These are phyloP conservation scores for Coccomyxa sp. DNA, from an alignment of 139 green algal species.

Conservation along the genomic window DNA sequence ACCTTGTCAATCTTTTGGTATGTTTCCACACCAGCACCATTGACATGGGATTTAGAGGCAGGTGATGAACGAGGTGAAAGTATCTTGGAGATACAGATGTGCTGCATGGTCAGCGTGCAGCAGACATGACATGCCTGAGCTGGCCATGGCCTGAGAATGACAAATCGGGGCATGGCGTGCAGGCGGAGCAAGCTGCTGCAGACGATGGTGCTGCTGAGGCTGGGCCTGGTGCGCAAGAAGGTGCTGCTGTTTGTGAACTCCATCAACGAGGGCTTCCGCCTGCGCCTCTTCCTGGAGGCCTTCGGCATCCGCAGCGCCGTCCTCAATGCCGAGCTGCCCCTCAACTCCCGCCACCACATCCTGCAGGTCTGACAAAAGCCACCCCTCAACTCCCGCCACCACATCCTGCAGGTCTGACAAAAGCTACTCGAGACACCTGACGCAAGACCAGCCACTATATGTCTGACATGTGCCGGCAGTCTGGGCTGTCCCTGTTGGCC, in stretches of 20 bases:
- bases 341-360: slow-evolving; percentile 82
- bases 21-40: no score
- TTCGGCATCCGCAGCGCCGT: slow-evolving; percentile 83
- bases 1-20: no score
- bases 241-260: slow-evolving; percentile 91
- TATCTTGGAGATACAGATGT: not conserved
- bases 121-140: no score
- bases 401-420: slow-evolving; percentile 65
- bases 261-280: slow-evolving; percentile 67
- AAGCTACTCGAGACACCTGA: no score
- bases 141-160: no score
- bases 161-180: not conserved
- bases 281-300: slow-evolving; percentile 89
- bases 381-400: slow-evolving; percentile 77
- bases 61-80: not conserved
- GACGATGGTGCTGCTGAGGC: slow-evolving; percentile 74
- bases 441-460: not conserved
- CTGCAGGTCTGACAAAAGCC: slow-evolving; percentile 58
- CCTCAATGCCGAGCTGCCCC: slow-evolving; percentile 76
- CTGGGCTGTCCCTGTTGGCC: no score
- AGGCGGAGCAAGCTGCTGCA: slow-evolving; percentile 59
- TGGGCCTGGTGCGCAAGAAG: slow-evolving; percentile 77
- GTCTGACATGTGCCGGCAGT: no score
- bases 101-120: not conserved
- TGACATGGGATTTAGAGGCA: not conserved